Base-by-base conservation (phyloP, 345 rosid species). In the Dipteronia dyeriana region DNA sequence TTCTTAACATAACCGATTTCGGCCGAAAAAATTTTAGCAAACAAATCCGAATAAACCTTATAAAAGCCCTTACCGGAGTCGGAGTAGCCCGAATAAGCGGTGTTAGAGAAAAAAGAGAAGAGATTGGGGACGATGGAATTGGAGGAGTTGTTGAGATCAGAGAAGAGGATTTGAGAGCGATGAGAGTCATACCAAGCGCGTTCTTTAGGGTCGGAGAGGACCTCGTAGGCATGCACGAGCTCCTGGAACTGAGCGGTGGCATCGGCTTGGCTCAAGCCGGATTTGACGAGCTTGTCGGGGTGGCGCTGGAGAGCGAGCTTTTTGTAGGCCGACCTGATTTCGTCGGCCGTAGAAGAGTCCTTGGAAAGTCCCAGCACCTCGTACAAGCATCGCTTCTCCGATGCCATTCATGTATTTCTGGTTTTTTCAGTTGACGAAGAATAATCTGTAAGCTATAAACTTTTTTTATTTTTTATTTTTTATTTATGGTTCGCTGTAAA, bases 171-270 rank as follows among this genome's bases (percentile, higher is more conserved):
- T 76, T 92, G 97, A 63, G 97, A 92, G 53, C 99, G 97, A 77
- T 93, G 98, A 78, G 94, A 90, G 74, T 96, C 99, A 74, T 96
- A 96, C 97, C 95, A 92, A 26, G 98, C 85, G 25, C 99, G 95
- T 77, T 94, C 97, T 76, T 90, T 91, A 29, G 99, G 92, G 68
- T 96, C 98, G 23, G 93, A 91, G 82, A 94, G 87, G 76, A 94
- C 91, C 79, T 92, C 97, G 81, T 92, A 94, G 8, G 98, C 97
- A 76, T 89, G 91, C 59, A 83, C 82, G 23, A 96, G 97, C 85
- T 94, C 97, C 81, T 96, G 99, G 85, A 94, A 96, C 80, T 89
- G 93, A 31, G 97, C 91, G 68, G 98, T 94, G 79, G 98, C 98
- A 34, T 92, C 95, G 19, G 89, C 82, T 65, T 86, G 91, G 66